Conservation (phyloP, 371 early-diverging fungal species). For the Rhizopus arrhizus region DNA sequence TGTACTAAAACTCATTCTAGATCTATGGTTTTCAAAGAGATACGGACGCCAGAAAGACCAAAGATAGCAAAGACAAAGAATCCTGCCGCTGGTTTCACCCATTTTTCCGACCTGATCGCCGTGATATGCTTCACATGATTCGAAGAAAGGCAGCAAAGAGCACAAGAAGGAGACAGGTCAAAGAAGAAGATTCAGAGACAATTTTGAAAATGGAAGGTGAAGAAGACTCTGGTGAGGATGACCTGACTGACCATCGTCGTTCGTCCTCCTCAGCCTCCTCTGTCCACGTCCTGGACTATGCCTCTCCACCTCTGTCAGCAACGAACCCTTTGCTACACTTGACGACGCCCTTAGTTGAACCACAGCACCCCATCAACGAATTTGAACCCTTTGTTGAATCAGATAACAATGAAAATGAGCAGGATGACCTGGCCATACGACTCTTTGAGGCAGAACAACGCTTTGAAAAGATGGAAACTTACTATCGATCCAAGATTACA, state of each 20-base stretch:
- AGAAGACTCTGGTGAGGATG: constrained; percentile 40
- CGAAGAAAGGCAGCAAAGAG: constrained; percentile 50
- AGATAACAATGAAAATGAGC: not conserved
- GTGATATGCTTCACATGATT: constrained; percentile 53
- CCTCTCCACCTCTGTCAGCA: constrained; percentile 8
- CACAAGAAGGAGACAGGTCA: constrained; percentile 37
- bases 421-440: constrained; percentile 1
- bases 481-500: constrained; percentile 21
- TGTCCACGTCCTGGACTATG: not conserved
- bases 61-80: constrained; percentile 55
- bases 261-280: constrained; percentile 26
- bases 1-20: constrained; percentile 19
- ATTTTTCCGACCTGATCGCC: constrained; percentile 49
- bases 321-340: constrained; percentile 12
- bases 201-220: constrained; percentile 41
- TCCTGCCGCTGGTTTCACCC: constrained; percentile 57
- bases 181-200: constrained; percentile 43
- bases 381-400: not conserved
- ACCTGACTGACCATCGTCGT: not conserved
- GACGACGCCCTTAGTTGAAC: constrained; percentile 1
- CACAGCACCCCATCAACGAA: constrained; percentile 1
- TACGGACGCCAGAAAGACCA: constrained; percentile 58
- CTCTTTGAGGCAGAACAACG: constrained; percentile 17
- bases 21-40: constrained; percentile 61
- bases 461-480: constrained; percentile 14